Conservation (phyloP, 228 moss, liverwort and hornwort genomes). For the Sphagnum magellanicum region DNA sequence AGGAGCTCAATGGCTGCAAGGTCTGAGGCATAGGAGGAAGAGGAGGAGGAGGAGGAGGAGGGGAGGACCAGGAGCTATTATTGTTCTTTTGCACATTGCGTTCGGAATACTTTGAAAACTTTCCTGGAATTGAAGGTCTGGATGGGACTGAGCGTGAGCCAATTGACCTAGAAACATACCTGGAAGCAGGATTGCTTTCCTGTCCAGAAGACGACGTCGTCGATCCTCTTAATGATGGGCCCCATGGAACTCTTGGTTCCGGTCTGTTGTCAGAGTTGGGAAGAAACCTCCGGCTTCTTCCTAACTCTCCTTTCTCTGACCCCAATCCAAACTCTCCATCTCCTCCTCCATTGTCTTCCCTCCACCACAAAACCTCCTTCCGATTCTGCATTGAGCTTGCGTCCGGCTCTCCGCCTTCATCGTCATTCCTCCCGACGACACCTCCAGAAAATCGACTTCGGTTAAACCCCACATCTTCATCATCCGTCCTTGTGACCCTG, state of each 20-base stretch:
- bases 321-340: not conserved
- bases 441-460: not conserved
- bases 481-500: not conserved
- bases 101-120: constrained; percentile 15
- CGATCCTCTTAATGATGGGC: not conserved
- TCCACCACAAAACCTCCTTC: not conserved
- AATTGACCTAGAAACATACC: constrained; percentile 9
- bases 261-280: too few relatives aligned
- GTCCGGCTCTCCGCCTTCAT: not conserved
- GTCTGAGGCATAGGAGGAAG: not conserved
- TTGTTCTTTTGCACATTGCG: constrained; percentile 4
- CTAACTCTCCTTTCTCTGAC: not conserved
- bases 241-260: too few relatives aligned
- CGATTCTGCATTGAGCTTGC: not conserved
- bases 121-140: constrained; percentile 32
- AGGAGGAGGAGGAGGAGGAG: constrained; percentile 1
- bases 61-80: constrained; percentile 4
- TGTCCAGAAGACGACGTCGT: constrained; percentile 18
- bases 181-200: constrained; percentile 17
- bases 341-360: not conserved
- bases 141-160: constrained; percentile 17
- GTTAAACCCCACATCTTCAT: not conserved
- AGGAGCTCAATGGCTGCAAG: not conserved
- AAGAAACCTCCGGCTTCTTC: not conserved
- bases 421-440: not conserved